A percentile compares a stretch with the other conserved stretches of the same genome.
These are phyloP conservation scores for Solanum sejunctum DNA, from an alignment of 257 asterid species.

Conservation along the genomic window DNA sequence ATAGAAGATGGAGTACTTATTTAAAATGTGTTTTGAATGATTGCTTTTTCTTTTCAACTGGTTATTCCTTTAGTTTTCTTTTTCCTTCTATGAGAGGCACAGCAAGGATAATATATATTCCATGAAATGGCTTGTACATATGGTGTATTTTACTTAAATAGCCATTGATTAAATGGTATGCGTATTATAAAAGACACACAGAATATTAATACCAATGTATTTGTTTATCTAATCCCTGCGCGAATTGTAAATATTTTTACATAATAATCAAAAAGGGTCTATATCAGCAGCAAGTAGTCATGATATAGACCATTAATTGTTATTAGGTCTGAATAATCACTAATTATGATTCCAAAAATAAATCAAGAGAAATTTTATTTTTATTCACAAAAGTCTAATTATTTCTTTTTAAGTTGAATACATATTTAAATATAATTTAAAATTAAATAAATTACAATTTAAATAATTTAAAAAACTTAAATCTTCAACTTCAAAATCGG, in stretches of 20 bases:
- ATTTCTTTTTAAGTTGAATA: too few relatives aligned
- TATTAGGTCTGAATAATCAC: not conserved
- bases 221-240: not conserved
- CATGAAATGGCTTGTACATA: not conserved
- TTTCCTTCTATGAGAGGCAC: not conserved
- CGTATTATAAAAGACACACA: not conserved
- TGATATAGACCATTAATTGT: not conserved
- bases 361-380: too few relatives aligned
- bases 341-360: not conserved
- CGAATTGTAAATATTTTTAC: too few relatives aligned
- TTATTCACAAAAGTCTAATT: not conserved
- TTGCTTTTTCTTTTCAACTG: not conserved
- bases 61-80: not conserved
- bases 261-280: too few relatives aligned
- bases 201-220: not conserved
- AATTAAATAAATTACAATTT: not conserved
- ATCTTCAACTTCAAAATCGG: accelerated
- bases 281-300: not conserved
- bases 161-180: not conserved
- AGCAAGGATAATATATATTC: not conserved
- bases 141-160: not conserved
- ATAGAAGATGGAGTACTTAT: not conserved
- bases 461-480: not conserved
- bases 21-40: not conserved
- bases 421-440: too few relatives aligned